phyloP scores from a whole-genome alignment of 345 rosid genomes.

The Citrus unshiu region DNA sequence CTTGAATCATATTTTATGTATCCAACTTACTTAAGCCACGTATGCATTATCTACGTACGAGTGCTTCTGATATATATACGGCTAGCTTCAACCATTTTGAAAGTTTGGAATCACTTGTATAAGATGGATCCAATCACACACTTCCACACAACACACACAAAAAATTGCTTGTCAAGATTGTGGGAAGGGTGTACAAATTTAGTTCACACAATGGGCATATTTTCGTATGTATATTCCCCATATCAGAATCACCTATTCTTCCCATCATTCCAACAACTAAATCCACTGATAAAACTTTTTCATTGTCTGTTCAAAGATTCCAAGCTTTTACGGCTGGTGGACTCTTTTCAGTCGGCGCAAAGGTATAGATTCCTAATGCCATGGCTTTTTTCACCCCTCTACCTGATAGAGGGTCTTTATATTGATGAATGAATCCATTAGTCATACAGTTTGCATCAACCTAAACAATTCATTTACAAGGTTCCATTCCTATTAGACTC shows the following conservation, averaged over 20 bases:
- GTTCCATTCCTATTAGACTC: not conserved
- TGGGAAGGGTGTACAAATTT: conserved; percentile 4
- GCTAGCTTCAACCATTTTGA: not conserved
- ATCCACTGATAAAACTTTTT: not conserved
- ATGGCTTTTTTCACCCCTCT: not conserved
- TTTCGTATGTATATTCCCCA: conserved; percentile 13
- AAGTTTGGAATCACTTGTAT: conserved; percentile 8
- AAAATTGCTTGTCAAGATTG: conserved; percentile 17
- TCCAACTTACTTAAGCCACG: conserved; percentile 29
- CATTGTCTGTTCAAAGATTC: conserved; percentile 22
- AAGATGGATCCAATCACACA: not conserved
- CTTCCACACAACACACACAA: not conserved
- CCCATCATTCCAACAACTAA: not conserved
- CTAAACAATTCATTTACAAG: not conserved
- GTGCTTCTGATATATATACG: not conserved
- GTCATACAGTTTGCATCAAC: not conserved
- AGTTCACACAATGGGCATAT: conserved; percentile 23
- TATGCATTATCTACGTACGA: conserved; percentile 25
- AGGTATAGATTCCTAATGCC: conserved; percentile 9
- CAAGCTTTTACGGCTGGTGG: conserved; percentile 15
- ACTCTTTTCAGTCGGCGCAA: not conserved
- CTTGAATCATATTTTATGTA: conserved; percentile 16
- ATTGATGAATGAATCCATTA: not conserved
- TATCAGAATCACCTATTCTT: not conserved
- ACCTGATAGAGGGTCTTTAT: too few species aligned